phyloP scores from a whole-genome alignment of 176 grass and related monocot species.

The Avena eriantha region DNA sequence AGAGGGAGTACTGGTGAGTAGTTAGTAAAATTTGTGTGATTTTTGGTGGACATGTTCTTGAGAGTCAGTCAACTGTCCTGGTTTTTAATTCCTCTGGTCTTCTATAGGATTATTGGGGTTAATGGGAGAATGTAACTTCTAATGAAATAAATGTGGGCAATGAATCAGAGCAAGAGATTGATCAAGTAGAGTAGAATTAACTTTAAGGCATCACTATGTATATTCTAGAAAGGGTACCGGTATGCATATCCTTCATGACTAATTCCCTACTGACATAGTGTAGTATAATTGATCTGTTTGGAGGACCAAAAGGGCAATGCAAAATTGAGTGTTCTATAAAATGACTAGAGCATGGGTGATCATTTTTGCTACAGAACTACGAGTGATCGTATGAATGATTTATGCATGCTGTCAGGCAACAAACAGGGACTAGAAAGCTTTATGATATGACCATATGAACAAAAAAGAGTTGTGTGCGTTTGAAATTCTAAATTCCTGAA shows the following conservation, averaged over 20 bases:
- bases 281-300: neutral
- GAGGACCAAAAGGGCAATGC: neutral
- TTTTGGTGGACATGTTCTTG: neutral
- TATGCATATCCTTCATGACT: slow-evolving; percentile 9
- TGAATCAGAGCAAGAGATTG: neutral
- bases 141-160: neutral
- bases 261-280: neutral
- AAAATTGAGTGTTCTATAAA: neutral
- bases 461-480: neutral
- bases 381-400: neutral
- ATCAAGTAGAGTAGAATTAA: neutral
- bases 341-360: neutral
- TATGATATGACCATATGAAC: neutral
- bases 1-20: slow-evolving; percentile 93
- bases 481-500: neutral
- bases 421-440: neutral
- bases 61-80: neutral
- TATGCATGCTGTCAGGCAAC: neutral
- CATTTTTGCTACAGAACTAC: neutral
- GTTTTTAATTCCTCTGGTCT: neutral
- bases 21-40: neutral
- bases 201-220: neutral
- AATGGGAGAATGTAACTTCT: neutral
- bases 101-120: neutral
- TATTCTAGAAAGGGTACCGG: neutral